Conservation (phyloP, 805 yeast species). For the Hanseniaspora meyeri region DNA sequence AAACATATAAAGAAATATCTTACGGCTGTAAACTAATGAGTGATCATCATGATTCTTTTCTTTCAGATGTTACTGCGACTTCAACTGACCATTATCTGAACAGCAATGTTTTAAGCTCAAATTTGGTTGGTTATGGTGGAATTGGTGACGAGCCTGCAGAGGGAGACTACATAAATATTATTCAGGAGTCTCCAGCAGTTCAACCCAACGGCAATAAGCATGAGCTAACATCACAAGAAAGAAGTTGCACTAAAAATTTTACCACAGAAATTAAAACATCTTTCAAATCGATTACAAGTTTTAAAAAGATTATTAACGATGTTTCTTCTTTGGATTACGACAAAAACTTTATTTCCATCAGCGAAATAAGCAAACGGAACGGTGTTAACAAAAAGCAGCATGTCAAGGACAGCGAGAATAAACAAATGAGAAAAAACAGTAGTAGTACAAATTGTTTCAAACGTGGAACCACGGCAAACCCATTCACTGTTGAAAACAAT, state of each 20-base stretch:
- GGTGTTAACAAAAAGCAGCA: neutral
- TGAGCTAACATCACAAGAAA: neutral
- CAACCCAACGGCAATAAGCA: neutral
- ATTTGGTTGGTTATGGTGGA: neutral
- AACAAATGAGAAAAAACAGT: neutral
- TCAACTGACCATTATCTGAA: neutral
- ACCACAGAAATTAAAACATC: neutral
- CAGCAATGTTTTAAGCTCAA: neutral
- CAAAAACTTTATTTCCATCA: neutral
- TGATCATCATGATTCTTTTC: neutral
- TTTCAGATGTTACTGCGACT: neutral
- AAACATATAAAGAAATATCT: too few species aligned
- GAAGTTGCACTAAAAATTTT: neutral
- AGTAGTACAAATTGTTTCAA: neutral
- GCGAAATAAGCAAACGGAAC: neutral
- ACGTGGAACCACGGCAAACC: neutral
- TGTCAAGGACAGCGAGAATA: neutral
- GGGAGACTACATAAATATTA: neutral
- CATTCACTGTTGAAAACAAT: neutral
- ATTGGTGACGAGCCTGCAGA: neutral
- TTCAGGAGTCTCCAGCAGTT: neutral
- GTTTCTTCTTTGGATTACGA: neutral
- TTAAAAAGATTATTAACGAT: neutral
- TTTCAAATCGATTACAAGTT: neutral
- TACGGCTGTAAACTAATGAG: neutral